phyloP scores from a whole-genome alignment of 495 filamentous ascomycete species.

The Lindgomyces ingoldianus region DNA sequence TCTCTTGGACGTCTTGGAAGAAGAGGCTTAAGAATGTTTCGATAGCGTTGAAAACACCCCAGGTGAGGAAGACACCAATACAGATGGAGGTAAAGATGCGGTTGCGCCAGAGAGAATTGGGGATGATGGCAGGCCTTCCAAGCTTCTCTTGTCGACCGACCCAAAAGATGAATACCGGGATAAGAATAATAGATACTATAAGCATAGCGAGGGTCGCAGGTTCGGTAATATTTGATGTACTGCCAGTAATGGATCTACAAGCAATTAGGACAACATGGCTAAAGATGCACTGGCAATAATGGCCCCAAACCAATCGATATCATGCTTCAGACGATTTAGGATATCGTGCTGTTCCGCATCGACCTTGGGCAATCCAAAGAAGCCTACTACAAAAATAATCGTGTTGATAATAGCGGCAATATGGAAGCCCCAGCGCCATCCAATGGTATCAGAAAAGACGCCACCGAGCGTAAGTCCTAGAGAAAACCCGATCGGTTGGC shows the following conservation, averaged over 20 bases:
- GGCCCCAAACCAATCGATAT: slow-evolving; percentile 55
- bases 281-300: slow-evolving; percentile 45
- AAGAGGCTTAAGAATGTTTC: slow-evolving; percentile 55
- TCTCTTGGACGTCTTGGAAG: slow-evolving; percentile 54
- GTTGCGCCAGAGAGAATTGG: slow-evolving; percentile 56
- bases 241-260: slow-evolving; percentile 45
- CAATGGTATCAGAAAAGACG: slow-evolving; percentile 50
- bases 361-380: slow-evolving; percentile 46
- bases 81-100: slow-evolving; percentile 53
- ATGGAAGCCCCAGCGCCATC: slow-evolving; percentile 54
- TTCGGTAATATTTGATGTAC: slow-evolving; percentile 41
- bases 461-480: slow-evolving; percentile 52
- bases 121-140: slow-evolving; percentile 50
- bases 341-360: slow-evolving; percentile 20
- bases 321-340: slow-evolving; percentile 39
- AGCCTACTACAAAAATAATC: slow-evolving; percentile 41
- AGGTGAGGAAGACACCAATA: slow-evolving; percentile 55
- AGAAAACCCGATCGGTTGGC: slow-evolving; percentile 52
- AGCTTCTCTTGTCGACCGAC: slow-evolving; percentile 50
- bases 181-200: slow-evolving; percentile 45
- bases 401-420: slow-evolving; percentile 47
- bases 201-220: slow-evolving; percentile 46
- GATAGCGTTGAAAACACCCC: slow-evolving; percentile 54
- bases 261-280: slow-evolving; percentile 43
- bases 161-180: slow-evolving; percentile 52